Base-by-base conservation (phyloP, 495 filamentous ascomycete species). In the Xylaria telfairii region DNA sequence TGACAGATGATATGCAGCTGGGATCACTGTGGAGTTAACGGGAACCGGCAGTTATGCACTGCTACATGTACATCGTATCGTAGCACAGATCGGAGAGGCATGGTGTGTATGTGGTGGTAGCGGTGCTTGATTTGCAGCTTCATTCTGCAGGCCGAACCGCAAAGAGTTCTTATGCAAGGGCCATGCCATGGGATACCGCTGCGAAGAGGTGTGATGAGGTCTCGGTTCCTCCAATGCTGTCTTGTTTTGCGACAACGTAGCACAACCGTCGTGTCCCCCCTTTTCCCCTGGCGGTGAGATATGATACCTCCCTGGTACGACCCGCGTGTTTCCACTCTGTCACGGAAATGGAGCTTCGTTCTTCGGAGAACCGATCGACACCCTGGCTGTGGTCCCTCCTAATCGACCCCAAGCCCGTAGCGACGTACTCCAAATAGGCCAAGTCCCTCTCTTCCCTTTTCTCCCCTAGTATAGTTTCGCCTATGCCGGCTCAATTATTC, bases 61-160 rank as follows among this genome's bases (percentile, higher is more conserved):
- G 57, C 57, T 54, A 26, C 67, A 63, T 56, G 46, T 69, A 49
- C 67, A 62, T n/a, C n/a, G n/a, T 37, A 37, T 56, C 44, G 67
- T 63, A 54, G n/a, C 46, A 69, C 67, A 69, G 67, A 69, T 69
- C 59, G 57, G 67, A 69, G 24, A 46, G 56, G 28, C n/a, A n/a
- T n/a, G n/a, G 30, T 15, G 10, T 13, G 44, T 34, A n/a, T 19
- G 26, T 9, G 57, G 41, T 10, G 57, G 28, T 60, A 28, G 32
- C 15, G 56, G 6, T 34, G 24, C 60, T 46, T 9, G 7, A 51
- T 65, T 51, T 59, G 61, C 37, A 65, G 32, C 57, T 47, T 63
- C 34, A 53, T 42, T 69, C 32, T 42, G 21, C 19, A 34, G 13
- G 15, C 54, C 54, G 4, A 54, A 54, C 28, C 28, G 15, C 54